Base-by-base conservation (phyloP, 129 eudicot genomes). In the Saposhnikovia divaricata region DNA sequence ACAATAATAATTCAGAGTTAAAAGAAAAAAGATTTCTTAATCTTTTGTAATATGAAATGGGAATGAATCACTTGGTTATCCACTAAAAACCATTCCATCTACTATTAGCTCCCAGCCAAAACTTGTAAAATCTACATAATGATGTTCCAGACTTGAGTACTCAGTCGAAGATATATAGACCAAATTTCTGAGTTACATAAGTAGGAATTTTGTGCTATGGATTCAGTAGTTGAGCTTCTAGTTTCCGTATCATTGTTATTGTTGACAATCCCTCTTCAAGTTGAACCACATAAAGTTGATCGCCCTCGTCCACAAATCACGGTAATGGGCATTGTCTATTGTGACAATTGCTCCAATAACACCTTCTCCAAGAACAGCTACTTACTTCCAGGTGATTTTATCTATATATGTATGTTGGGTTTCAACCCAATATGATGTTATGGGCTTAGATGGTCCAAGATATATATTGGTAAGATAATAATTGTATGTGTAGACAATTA, bases 241-340 rank as follows among this genome's bases (percentile, higher is more conserved):
- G 23, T 86, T 79, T 81, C 87, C 65, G 4, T 74, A 74, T 50
- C 85, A 78, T 77, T 76, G 61, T 79, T 85, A 51, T 15, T 74
- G 19, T 42, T 84, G 25, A 74, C 79, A 50, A 13, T 80, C 76
- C 79, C 84, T 55, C 65, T 77, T 31, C 84, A 61, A 76, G 84
- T 79, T 81, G 85, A 71, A 50, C 48, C 91, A 43, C 61, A 84
- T 18, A 93, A 84, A 83, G 72, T 85, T 27, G 51, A 70, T 21
- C 92, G 10, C 28, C 66, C 97, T 44, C 89, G 66, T 15, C 92
- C 98, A 38, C 90, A 88, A 77, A 95, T 95, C 85, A 86, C 94
- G 21, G 97, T 95, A 42, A 91, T 95, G 85, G 97, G 98, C 69
- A 89, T 87, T 45, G 98, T 95, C 74, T 95, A 95, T 75, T 95